Evolutionary conservation across 1,284 basidiomycete genomes (phyloP).

Genomic region (Inonotus obliquus): DNA sequence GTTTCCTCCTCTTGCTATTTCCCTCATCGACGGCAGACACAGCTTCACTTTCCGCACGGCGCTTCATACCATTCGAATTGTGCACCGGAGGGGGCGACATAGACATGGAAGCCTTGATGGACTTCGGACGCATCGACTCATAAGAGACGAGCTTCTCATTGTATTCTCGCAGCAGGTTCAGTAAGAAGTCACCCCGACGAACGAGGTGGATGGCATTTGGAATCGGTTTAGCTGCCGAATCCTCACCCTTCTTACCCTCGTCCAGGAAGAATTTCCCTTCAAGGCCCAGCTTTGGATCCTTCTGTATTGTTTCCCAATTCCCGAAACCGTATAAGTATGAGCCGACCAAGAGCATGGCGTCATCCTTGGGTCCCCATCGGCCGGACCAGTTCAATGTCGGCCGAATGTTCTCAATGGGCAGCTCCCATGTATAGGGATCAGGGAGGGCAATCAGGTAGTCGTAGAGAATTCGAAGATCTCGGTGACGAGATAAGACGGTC

Average conservation of each 20-base stretch:
- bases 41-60: conserved; percentile 78
- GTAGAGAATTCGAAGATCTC: conserved; percentile 87
- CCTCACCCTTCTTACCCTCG: conserved; percentile 89
- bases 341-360: conserved; percentile 91
- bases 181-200: conserved; percentile 91
- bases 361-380: conserved; percentile 90
- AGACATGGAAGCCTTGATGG: conserved; percentile 57
- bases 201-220: conserved; percentile 98
- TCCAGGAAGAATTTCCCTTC: conserved; percentile 96
- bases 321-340: conserved; percentile 95
- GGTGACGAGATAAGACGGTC: conserved; percentile 87
- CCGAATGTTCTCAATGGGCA: conserved; percentile 90
- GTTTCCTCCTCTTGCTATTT: conserved; percentile 64
- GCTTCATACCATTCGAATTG: conserved; percentile 58
- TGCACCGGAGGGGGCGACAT: conserved; percentile 61
- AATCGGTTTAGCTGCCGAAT: conserved; percentile 75
- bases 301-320: conserved; percentile 94
- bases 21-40: conserved; percentile 73
- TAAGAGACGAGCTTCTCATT: conserved; percentile 87
- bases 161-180: conserved; percentile 86
- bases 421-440: conserved; percentile 77
- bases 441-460: conserved; percentile 68
- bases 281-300: conserved; percentile 81
- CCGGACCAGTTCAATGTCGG: conserved; percentile 96
- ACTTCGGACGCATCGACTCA: conserved; percentile 59